Evolutionary conservation across 352 stramenopile genomes (phyloP).

Genomic region (Pythium diclinum): DNA sequence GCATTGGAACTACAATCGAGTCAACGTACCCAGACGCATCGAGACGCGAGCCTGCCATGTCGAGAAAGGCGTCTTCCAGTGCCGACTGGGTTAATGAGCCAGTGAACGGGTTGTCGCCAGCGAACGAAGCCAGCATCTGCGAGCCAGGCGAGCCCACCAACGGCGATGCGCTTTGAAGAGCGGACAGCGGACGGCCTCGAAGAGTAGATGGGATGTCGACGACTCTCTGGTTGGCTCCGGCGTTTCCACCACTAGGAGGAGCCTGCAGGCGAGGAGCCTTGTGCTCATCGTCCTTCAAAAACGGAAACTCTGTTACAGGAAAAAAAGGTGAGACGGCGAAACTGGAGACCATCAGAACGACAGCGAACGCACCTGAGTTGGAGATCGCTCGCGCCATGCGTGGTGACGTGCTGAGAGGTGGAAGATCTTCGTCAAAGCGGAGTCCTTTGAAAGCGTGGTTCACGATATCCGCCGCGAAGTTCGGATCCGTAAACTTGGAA

Average conservation of each 20-base stretch:
- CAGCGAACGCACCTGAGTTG: conserved; percentile 40
- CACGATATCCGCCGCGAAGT: conserved; percentile 52
- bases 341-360: background rate
- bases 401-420: conserved; percentile 37
- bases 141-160: conserved; percentile 53
- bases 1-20: background rate
- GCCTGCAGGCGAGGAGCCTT: conserved; percentile 13
- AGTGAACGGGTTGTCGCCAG: conserved; percentile 55
- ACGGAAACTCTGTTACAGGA: conserved; percentile 48
- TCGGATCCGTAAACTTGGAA: conserved; percentile 34
- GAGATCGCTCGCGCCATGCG: conserved; percentile 62
- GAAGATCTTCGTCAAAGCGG: conserved; percentile 34
- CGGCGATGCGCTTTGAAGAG: conserved; percentile 12
- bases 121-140: conserved; percentile 54
- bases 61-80: conserved; percentile 80
- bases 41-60: conserved; percentile 77
- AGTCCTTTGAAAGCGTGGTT: conserved; percentile 69
- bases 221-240: background rate
- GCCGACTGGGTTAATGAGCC: conserved; percentile 76
- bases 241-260: background rate
- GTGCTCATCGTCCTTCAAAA: conserved; percentile 58
- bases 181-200: conserved; percentile 15
- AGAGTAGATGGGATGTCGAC: background rate
- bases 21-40: conserved; percentile 54
- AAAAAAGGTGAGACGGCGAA: background rate